Base-by-base conservation (phyloP, 768 basidiomycete species). In the Naganishia friedmannii region DNA sequence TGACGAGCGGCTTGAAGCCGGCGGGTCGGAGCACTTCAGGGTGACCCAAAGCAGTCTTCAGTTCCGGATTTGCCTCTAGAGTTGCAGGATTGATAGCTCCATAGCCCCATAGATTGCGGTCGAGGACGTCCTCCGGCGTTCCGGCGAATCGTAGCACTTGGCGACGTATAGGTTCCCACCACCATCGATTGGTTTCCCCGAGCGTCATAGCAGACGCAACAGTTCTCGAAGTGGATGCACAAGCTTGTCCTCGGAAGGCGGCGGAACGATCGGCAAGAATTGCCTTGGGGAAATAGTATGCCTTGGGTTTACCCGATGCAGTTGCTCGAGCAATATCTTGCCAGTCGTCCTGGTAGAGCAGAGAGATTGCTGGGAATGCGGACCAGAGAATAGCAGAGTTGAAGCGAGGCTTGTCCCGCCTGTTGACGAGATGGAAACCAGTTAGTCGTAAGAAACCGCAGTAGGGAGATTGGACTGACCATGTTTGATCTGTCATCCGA, bases 131-230 rank as follows among this genome's bases (percentile, higher is more conserved):
- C 42, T 79, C 74, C 0, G 76, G 76, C 1, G 84, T 85, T 2
- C 89, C 88, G 0, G 88, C 87, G 72, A 89, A 91, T 60, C 86
- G 83, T 81, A 90, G 85, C 32, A 92, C 85, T 2, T 85, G 85
- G 45, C 85, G 78, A 39, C 89, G 83, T 26, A 93, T 77, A n/a
- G 88, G 86, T 75, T 88, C 87, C 90, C 91, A 93, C 90, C 90
- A 93, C 53, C 84, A 79, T 34, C 69, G 82, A 79, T 56, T 88
- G 84, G 80, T 85, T 83, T 9, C 58, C 4, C 78, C 79, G 32
- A 79, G 74, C 32, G 70, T 70, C n/a, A 76, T 53, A 4, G 91
- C 88, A 77, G 88, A 87, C 0, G 88, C 86, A 0, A 90, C 90
- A 0, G 86, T 91, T 21, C 91, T 84, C 74, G 87, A 89, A 71